Conservation (phyloP, 345 rosid genomes). For the Eucalyptus urophylla region DNA sequence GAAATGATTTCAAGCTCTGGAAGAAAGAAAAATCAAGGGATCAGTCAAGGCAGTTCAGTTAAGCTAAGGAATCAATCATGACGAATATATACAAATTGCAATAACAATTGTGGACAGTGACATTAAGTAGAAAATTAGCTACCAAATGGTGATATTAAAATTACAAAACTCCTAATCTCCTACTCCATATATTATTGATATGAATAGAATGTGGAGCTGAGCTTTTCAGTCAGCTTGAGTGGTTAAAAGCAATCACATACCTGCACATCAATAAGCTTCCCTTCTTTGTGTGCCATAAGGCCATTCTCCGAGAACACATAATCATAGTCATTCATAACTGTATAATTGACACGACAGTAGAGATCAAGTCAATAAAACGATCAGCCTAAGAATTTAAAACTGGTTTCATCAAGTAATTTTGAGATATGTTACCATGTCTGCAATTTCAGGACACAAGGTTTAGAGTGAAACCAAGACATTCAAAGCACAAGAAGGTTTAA, state of each 20-base stretch:
- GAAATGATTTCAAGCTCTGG: conserved; percentile 80
- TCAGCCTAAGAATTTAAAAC: not conserved
- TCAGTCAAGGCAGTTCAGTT: not conserved
- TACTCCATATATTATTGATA: not conserved
- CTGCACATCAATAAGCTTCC: conserved; percentile 75
- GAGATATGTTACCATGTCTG: not conserved
- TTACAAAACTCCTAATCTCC: not conserved
- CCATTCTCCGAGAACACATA: conserved; percentile 96
- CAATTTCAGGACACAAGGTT: not conserved
- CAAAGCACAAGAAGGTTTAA: not conserved
- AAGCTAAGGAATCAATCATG: not conserved
- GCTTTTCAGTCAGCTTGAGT: not conserved
- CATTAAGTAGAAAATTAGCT: not conserved
- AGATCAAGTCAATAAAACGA: not conserved
- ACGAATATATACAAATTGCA: not conserved
- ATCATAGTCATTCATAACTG: conserved; percentile 82
- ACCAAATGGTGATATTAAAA: not conserved
- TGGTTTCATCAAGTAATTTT: not conserved
- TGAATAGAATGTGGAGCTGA: not conserved
- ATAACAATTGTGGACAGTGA: not conserved
- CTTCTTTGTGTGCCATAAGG: conserved; percentile 91
- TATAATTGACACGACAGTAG: not conserved
- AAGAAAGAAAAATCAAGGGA: not conserved
- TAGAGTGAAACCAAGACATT: not conserved
- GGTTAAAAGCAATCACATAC: conserved; percentile 11